phyloP scores from a whole-genome alignment of 1,284 basidiomycete species.

The Coriolopsis trogii region DNA sequence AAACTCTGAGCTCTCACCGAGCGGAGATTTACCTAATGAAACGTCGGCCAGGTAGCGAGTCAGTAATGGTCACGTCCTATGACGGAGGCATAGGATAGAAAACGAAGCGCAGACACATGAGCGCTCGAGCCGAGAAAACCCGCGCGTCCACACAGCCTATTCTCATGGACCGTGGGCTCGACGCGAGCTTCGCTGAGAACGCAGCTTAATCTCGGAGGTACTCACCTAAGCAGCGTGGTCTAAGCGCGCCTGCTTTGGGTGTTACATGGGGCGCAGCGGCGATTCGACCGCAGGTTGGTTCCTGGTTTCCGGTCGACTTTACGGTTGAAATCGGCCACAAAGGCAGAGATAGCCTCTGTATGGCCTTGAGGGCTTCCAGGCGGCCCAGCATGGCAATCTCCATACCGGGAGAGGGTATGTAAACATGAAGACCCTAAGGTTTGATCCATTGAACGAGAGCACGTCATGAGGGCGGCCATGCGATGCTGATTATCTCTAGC shows the following conservation, averaged over 20 bases:
- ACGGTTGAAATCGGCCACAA: conserved; percentile 4
- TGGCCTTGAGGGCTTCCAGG: background rate
- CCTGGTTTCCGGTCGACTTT: background rate
- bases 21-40: background rate
- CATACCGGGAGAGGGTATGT: too few relatives aligned
- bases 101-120: background rate
- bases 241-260: background rate
- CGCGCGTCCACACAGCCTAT: background rate
- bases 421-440: too few relatives aligned
- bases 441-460: too few relatives aligned
- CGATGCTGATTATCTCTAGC: too few relatives aligned
- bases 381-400: background rate
- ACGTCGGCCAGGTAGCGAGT: too few relatives aligned
- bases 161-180: conserved; percentile 9
- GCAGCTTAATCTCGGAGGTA: conserved; percentile 3
- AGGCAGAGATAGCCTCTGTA: background rate
- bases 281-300: background rate
- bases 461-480: too few relatives aligned
- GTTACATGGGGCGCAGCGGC: background rate
- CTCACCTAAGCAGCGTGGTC: conserved; percentile 1
- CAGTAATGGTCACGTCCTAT: too few relatives aligned
- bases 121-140: background rate
- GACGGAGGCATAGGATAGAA: background rate
- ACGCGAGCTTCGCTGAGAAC: conserved; percentile 1
- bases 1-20: background rate